Evolutionary conservation across 257 asterid genomes (phyloP).

Genomic region (Jacaranda mimosifolia): DNA sequence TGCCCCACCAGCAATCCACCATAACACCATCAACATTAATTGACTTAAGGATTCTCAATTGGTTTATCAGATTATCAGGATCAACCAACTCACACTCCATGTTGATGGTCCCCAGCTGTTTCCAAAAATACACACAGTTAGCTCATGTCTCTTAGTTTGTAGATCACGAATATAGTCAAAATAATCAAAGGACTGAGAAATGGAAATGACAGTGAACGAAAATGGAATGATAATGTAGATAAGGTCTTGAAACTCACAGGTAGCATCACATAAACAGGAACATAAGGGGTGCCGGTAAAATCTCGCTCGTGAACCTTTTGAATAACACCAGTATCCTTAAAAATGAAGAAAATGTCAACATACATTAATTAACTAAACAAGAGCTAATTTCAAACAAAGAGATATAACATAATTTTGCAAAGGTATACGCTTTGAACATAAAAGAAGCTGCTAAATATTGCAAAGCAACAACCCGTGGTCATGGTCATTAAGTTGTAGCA

Average conservation of each 20-base stretch:
- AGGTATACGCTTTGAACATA: no score
- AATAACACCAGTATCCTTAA: slow-evolving; percentile 32
- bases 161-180: slow-evolving; percentile 12
- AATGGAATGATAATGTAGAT: slow-evolving; percentile 12
- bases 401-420: background rate
- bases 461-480: no score
- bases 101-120: slow-evolving; percentile 64
- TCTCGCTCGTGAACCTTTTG: slow-evolving; percentile 59
- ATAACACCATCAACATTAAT: slow-evolving; percentile 74
- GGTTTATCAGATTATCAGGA: slow-evolving; percentile 54
- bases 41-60: slow-evolving; percentile 63
- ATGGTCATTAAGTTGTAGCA: no score
- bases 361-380: no score
- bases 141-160: slow-evolving; percentile 1
- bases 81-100: slow-evolving; percentile 70
- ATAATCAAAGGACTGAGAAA: background rate
- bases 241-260: slow-evolving; percentile 62
- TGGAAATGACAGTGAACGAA: no score
- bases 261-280: slow-evolving; percentile 75
- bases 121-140: slow-evolving; percentile 2
- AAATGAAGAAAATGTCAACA: background rate
- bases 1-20: slow-evolving; percentile 96
- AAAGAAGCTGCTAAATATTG: no score
- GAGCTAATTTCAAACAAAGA: no score
- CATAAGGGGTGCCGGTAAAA: slow-evolving; percentile 69